These are phyloP conservation scores for Aspergillus sp. DNA, from an alignment of 2,329 filamentous ascomycete species.

Conservation along the genomic window DNA sequence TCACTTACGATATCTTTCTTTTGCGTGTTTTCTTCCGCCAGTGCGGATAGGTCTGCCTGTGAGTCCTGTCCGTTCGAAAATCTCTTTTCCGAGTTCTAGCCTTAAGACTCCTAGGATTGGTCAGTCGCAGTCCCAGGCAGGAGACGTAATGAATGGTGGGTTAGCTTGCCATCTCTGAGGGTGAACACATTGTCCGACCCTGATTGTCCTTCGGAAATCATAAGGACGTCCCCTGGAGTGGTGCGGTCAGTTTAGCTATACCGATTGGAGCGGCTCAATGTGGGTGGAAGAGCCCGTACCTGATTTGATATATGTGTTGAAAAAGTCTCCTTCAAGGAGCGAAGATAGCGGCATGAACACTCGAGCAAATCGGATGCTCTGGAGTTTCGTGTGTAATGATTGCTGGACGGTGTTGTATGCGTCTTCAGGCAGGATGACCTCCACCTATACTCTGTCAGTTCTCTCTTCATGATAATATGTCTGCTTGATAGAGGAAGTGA, in stretches of 20 bases:
- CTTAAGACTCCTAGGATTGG: constrained; percentile 60
- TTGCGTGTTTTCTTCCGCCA: constrained; percentile 61
- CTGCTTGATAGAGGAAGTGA: neutral
- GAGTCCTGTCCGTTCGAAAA: constrained; percentile 79
- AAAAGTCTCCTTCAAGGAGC: constrained; percentile 71
- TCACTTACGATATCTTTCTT: constrained; percentile 69
- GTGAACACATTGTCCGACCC: constrained; percentile 71
- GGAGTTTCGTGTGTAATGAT: constrained; percentile 47
- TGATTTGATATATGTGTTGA: constrained; percentile 78
- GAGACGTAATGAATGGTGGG: neutral
- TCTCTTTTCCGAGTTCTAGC: constrained; percentile 75
- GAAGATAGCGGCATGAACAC: constrained; percentile 71
- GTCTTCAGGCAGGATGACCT: constrained; percentile 70
- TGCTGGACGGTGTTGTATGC: constrained; percentile 54
- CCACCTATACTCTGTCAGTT: constrained; percentile 33
- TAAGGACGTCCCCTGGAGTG: constrained; percentile 66
- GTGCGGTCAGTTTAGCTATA: neutral
- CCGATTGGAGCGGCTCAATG: neutral
- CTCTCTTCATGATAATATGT: constrained; percentile 42
- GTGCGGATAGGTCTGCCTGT: constrained; percentile 64
- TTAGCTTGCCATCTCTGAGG: constrained; percentile 61
- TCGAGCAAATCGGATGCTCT: constrained; percentile 57
- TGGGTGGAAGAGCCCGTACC: constrained; percentile 45
- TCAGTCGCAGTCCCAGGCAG: neutral
- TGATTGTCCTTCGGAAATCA: constrained; percentile 76